A percentile compares a stretch with the other conserved stretches of the same genome.
These are phyloP conservation scores for Macrophomina tecta DNA, from an alignment of 2,329 filamentous ascomycete species.

Conservation along the genomic window DNA sequence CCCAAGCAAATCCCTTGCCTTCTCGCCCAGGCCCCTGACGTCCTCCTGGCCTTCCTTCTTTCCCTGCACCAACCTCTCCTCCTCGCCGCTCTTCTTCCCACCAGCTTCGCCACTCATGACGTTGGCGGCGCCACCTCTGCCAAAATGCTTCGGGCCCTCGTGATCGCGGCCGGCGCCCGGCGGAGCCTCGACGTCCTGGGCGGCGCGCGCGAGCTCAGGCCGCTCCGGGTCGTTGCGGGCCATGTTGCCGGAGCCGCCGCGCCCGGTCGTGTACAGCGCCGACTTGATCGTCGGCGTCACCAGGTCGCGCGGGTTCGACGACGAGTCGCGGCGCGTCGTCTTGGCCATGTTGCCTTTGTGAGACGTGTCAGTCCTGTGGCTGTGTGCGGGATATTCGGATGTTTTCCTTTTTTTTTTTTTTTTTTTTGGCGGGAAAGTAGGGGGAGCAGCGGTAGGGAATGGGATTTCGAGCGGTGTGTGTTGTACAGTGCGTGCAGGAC, in stretches of 20 bases:
- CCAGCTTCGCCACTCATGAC: slow-evolving; percentile 51
- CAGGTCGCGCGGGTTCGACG: slow-evolving; percentile 61
- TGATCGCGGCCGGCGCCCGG: slow-evolving; percentile 51
- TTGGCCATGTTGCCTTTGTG: slow-evolving; percentile 55
- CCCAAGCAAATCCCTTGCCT: slow-evolving; percentile 59
- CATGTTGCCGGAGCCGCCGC: slow-evolving; percentile 90
- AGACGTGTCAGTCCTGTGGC: neutral
- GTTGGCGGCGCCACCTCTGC: slow-evolving; percentile 79
- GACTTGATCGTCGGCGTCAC: slow-evolving; percentile 83
- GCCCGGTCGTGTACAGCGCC: slow-evolving; percentile 85
- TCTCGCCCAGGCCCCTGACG: slow-evolving; percentile 55
- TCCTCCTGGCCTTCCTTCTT: slow-evolving; percentile 42
- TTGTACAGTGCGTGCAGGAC: neutral
- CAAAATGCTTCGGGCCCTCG: slow-evolving; percentile 68
- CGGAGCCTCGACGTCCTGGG: slow-evolving; percentile 77
- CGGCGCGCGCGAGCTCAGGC: slow-evolving; percentile 71
- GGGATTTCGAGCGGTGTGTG: neutral
- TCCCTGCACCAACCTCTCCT: slow-evolving; percentile 49
- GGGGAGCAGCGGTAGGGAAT: neutral
- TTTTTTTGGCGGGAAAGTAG: neutral
- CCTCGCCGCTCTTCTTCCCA: slow-evolving; percentile 49
- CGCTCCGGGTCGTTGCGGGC: slow-evolving; percentile 72
- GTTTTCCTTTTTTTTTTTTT: too few relatives aligned
- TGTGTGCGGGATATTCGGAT: neutral
- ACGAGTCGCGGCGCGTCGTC: slow-evolving; percentile 39